Evolutionary conservation across 768 basidiomycete genomes (phyloP).

Genomic region (Tephrocybe sp.): DNA sequence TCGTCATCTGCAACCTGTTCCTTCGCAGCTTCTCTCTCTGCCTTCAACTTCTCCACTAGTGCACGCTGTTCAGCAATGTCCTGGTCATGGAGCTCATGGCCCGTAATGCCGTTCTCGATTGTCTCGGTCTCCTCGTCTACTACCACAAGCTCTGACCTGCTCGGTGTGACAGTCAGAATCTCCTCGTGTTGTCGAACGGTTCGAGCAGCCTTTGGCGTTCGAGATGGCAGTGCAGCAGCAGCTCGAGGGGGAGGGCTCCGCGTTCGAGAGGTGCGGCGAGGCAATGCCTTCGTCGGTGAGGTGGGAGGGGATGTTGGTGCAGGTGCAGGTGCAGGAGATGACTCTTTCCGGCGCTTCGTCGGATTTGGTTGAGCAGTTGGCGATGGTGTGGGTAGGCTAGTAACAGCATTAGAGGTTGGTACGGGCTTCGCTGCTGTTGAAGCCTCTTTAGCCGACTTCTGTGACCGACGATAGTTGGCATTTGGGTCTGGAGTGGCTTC

Average conservation of each 20-base stretch:
- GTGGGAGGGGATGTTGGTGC: conserved; percentile 36
- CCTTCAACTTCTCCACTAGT: conserved; percentile 70
- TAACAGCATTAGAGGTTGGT: conserved; percentile 17
- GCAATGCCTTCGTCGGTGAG: conserved; percentile 21
- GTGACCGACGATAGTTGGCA: conserved; percentile 74
- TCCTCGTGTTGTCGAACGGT: conserved; percentile 29
- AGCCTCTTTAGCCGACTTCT: conserved; percentile 14
- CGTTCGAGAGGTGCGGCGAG: conserved; percentile 35
- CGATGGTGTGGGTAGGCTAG: conserved; percentile 39
- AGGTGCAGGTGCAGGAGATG: conserved; percentile 47
- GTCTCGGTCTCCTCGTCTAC: conserved; percentile 65
- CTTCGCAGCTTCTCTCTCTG: conserved; percentile 39
- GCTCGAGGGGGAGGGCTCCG: conserved; percentile 39
- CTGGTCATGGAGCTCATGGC: conserved; percentile 58
- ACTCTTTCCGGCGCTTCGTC: conserved; percentile 66
- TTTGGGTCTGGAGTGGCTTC: conserved; percentile 76
- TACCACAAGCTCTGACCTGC: conserved; percentile 58
- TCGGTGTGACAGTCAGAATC: conserved; percentile 39
- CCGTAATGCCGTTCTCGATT: conserved; percentile 50
- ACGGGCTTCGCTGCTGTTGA: conserved; percentile 22
- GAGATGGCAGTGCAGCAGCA: conserved; percentile 26
- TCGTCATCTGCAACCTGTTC: conserved; percentile 32
- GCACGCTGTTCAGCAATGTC: conserved; percentile 79
- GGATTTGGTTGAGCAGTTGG: conserved; percentile 40
- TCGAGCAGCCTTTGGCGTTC: conserved; percentile 34